Conservation (phyloP, 805 yeast species). For the Pichia ethanolica region DNA sequence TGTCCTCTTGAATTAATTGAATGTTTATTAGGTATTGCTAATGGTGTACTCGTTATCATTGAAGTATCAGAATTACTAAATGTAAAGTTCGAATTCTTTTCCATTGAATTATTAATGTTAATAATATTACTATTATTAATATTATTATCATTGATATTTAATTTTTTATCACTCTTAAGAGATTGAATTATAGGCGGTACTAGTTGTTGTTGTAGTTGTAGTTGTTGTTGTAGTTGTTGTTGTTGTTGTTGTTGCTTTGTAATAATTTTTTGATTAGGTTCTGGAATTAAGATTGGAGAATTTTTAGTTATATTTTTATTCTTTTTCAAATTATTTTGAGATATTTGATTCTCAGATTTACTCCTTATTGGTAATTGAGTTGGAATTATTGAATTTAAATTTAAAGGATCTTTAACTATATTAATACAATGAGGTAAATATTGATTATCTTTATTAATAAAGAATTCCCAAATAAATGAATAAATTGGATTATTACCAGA, state of each 20-base stretch:
- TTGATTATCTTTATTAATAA: conserved; percentile 12
- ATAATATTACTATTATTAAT: background rate
- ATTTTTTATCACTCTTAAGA: background rate
- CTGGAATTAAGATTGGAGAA: background rate
- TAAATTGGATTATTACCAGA: conserved; percentile 18
- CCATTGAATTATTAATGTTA: background rate
- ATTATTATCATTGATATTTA: background rate
- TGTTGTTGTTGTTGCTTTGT: background rate
- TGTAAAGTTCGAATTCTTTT: background rate
- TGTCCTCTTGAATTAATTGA: conserved; percentile 18
- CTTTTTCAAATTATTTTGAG: no score
- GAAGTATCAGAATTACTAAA: background rate
- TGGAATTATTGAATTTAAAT: background rate
- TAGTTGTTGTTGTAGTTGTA: background rate
- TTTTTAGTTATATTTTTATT: no score
- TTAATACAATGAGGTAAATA: conserved; percentile 22
- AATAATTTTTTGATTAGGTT: background rate
- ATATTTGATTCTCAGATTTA: background rate
- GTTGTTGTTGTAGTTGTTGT: background rate
- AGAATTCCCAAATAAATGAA: conserved; percentile 29
- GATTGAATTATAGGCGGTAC: background rate
- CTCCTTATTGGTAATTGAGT: background rate
- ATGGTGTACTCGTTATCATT: background rate
- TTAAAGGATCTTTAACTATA: conserved; percentile 8
- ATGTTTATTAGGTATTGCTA: background rate